phyloP scores from a whole-genome alignment of 306 rosid genomes.

The Rosa chinensis region DNA sequence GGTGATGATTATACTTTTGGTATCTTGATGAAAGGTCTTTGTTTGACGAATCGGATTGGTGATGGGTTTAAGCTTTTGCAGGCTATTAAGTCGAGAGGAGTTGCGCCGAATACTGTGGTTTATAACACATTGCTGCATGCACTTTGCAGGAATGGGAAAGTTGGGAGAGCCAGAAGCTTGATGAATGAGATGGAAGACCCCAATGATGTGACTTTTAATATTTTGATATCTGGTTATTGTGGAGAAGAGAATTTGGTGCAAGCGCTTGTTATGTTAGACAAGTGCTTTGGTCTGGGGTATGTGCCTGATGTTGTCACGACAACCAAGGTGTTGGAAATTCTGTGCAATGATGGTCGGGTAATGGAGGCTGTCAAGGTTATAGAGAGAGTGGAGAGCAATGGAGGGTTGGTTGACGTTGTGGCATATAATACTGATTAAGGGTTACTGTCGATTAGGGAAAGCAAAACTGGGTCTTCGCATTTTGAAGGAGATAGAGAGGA shows the following conservation, averaged over 20 bases:
- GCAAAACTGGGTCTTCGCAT: constrained; percentile 58
- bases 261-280: constrained; percentile 64
- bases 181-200: constrained; percentile 63
- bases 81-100: constrained; percentile 54
- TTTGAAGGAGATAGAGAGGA: constrained; percentile 69
- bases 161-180: constrained; percentile 86
- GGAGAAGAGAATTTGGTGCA: constrained; percentile 67
- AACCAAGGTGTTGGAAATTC: constrained; percentile 62
- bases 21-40: constrained; percentile 75
- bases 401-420: constrained; percentile 57
- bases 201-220: constrained; percentile 63
- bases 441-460: constrained; percentile 58
- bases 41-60: constrained; percentile 64
- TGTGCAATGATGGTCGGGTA: constrained; percentile 58
- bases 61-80: constrained; percentile 78
- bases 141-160: constrained; percentile 71
- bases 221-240: constrained; percentile 63
- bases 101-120: constrained; percentile 53
- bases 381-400: constrained; percentile 61
- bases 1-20: constrained; percentile 70
- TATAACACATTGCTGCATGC: constrained; percentile 75
- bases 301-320: constrained; percentile 60
- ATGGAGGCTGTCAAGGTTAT: constrained; percentile 61
- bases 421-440: constrained; percentile 79
- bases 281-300: constrained; percentile 56